Evolutionary conservation across 441 rosid species (phyloP).

Genomic region (Pelargonium exstipulatum): DNA sequence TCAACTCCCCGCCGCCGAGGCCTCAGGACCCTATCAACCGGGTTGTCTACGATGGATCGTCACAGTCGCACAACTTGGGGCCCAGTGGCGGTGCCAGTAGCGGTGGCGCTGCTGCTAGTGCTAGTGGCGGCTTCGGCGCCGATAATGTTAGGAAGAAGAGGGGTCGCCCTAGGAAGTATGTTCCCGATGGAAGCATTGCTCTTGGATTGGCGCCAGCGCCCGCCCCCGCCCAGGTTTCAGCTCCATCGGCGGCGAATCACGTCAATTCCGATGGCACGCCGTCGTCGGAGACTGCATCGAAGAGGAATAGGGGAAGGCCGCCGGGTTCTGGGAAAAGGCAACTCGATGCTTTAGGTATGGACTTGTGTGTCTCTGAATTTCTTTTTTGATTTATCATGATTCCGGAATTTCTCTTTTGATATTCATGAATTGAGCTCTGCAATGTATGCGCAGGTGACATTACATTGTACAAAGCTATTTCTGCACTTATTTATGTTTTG

Average conservation of each 20-base stretch:
- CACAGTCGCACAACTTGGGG: conserved; percentile 27
- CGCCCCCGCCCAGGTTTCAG: neutral
- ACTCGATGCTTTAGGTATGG: conserved; percentile 71
- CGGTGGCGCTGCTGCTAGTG: neutral
- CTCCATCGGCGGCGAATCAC: conserved; percentile 40
- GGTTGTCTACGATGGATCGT: conserved; percentile 54
- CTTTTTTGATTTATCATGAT: too few relatives aligned
- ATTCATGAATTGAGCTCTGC: too few relatives aligned
- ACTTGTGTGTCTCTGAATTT: too few relatives aligned
- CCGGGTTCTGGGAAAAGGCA: conserved; percentile 88
- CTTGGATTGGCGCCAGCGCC: conserved; percentile 53
- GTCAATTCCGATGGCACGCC: conserved; percentile 36
- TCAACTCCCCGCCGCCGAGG: conserved; percentile 22
- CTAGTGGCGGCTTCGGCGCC: conserved; percentile 25
- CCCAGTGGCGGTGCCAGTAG: neutral
- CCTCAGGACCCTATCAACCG: conserved; percentile 2
- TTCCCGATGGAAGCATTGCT: conserved; percentile 81
- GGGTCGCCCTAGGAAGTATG: conserved; percentile 83
- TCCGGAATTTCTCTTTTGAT: too few relatives aligned
- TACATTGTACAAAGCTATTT: too few relatives aligned
- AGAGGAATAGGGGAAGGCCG: conserved; percentile 81
- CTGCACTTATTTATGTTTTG: too few relatives aligned
- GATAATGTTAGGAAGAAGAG: conserved; percentile 81
- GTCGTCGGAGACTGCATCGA: conserved; percentile 49
- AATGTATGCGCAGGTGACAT: too few relatives aligned